These are phyloP conservation scores for Fraxinus excelsior DNA, from an alignment of 257 asterid species.

Conservation along the genomic window DNA sequence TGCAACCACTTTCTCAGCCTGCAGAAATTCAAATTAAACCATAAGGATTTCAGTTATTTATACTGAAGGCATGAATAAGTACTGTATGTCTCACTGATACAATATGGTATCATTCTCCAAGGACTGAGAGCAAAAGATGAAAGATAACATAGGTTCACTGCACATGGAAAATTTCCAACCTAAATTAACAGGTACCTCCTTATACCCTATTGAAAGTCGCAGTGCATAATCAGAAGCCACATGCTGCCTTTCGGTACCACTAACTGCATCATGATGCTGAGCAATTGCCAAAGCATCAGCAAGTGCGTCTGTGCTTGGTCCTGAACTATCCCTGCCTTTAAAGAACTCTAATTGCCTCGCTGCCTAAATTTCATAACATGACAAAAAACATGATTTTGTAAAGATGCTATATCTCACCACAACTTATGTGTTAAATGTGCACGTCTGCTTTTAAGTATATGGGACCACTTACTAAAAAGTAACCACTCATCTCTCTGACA, in stretches of 20 bases:
- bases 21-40: conserved; percentile 32
- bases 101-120: neutral
- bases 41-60: conserved; percentile 27
- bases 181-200: conserved; percentile 45
- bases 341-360: conserved; percentile 76
- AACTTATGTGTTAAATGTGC: neutral
- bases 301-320: conserved; percentile 60
- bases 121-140: conserved; percentile 20
- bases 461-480: conserved; percentile 51
- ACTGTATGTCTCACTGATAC: neutral
- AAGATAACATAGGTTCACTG: conserved; percentile 7
- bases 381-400: conserved; percentile 14
- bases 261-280: conserved; percentile 85
- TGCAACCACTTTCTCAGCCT: conserved; percentile 81
- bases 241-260: conserved; percentile 77
- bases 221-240: conserved; percentile 80
- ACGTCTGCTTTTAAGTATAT: conserved; percentile 24
- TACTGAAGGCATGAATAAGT: conserved; percentile 8
- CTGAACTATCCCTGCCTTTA: conserved; percentile 52
- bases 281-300: conserved; percentile 85
- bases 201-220: conserved; percentile 69
- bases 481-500: conserved; percentile 72
- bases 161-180: conserved; percentile 12
- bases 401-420: conserved; percentile 16
- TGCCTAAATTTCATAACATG: conserved; percentile 48